A percentile compares a stretch with the other conserved stretches of the same genome.
phyloP scores from a whole-genome alignment of 139 green algal genomes.

The Auxenochlorella pyrenoidosa region DNA sequence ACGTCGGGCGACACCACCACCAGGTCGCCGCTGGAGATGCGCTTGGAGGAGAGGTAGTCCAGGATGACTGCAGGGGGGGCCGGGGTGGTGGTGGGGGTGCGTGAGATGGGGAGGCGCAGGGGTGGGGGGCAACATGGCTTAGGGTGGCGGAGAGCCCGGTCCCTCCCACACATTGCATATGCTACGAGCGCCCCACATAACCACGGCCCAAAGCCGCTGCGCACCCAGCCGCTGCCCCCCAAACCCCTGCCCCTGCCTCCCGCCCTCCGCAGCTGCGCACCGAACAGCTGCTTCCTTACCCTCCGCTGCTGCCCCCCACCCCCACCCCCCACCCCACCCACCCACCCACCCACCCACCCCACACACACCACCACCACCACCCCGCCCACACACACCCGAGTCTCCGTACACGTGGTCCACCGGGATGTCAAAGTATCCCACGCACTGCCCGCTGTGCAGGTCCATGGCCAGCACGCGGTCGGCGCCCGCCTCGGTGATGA shows the following conservation, averaged over 20 bases:
- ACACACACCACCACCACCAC: neutral
- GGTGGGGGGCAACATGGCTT: no score
- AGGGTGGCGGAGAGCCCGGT: no score
- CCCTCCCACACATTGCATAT: no score
- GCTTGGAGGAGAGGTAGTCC: slow-evolving; percentile 98
- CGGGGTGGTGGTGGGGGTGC: neutral
- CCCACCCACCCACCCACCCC: neutral
- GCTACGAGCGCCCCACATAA: no score
- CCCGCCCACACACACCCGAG: slow-evolving; percentile 10
- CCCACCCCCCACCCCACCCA: no score
- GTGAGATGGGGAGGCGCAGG: neutral
- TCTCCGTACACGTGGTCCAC: slow-evolving; percentile 97
- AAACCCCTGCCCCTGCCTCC: no score
- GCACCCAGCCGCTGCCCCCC: no score
- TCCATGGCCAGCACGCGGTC: slow-evolving; percentile 96
- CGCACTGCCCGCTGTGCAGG: slow-evolving; percentile 95
- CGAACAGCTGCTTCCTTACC: no score
- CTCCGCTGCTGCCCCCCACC: no score
- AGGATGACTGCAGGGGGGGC: slow-evolving; percentile 81
- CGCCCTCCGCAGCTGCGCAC: no score
- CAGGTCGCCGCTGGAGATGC: slow-evolving; percentile 90
- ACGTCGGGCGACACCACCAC: slow-evolving; percentile 99
- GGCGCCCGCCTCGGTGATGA: slow-evolving; percentile 97
- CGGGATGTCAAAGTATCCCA: slow-evolving; percentile 99
- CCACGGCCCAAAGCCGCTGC: no score